These are phyloP conservation scores for Xylariaceae sp. DNA, from an alignment of 2,329 filamentous ascomycete genomes.

Conservation along the genomic window DNA sequence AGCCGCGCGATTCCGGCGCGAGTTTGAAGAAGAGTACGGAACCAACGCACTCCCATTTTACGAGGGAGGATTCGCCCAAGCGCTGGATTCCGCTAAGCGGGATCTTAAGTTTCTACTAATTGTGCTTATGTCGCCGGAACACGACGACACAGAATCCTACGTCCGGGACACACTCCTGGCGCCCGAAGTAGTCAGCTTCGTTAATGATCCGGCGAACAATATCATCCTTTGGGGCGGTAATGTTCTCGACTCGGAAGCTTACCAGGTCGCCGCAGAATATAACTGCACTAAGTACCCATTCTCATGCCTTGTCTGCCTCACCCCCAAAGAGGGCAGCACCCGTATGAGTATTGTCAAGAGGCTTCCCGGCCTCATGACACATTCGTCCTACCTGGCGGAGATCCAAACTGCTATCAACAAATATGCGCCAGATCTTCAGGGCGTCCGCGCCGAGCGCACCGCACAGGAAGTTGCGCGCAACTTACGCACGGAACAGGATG, in stretches of 20 bases:
- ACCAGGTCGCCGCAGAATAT: conserved; percentile 83
- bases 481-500: conserved; percentile 83
- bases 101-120: conserved; percentile 91
- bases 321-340: conserved; percentile 74
- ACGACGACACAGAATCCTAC: conserved; percentile 84
- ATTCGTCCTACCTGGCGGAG: conserved; percentile 68
- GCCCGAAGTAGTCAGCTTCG: conserved; percentile 65
- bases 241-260: conserved; percentile 87
- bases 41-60: conserved; percentile 66
- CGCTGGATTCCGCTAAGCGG: conserved; percentile 81
- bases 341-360: conserved; percentile 88
- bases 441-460: conserved; percentile 67
- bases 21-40: conserved; percentile 94
- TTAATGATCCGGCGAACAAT: conserved; percentile 71
- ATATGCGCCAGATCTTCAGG: conserved; percentile 69
- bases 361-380: conserved; percentile 64
- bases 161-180: conserved; percentile 76
- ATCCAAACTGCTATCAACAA: conserved; percentile 67
- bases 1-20: conserved; percentile 79
- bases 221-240: conserved; percentile 90
- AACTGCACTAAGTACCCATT: conserved; percentile 92
- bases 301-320: conserved; percentile 78
- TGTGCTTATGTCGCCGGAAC: conserved; percentile 82
- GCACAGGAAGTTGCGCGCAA: conserved; percentile 77
- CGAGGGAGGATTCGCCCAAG: conserved; percentile 87